phyloP scores from a whole-genome alignment of 108 stramenopile genomes.

The Stephanodiscus minutulus region DNA sequence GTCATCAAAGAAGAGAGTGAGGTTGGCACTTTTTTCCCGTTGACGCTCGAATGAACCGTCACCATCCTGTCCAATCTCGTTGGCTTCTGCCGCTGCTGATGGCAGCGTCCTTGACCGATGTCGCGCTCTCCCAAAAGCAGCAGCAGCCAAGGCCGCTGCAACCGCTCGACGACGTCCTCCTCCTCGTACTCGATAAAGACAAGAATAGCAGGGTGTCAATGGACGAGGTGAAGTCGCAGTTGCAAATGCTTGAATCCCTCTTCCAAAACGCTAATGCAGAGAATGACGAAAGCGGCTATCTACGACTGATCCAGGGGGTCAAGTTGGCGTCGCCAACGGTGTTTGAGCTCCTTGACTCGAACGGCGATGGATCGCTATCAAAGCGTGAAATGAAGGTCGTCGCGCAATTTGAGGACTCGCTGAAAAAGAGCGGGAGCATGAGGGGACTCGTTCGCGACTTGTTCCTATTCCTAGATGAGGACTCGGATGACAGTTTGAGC shows the following conservation, averaged over 20 bases:
- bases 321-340: conserved; percentile 23
- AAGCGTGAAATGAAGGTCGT: conserved; percentile 22
- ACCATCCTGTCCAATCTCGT: too few species aligned
- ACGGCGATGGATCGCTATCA: conserved; percentile 11
- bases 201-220: conserved; percentile 29
- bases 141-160: not conserved
- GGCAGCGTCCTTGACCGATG: not conserved
- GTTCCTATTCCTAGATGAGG: conserved; percentile 16
- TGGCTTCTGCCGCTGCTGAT: conserved; percentile 5
- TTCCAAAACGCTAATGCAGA: conserved; percentile 2
- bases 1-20: too few species aligned
- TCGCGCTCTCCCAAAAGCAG: not conserved
- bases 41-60: too few species aligned
- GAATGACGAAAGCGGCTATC: conserved; percentile 10
- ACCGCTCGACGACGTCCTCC: conserved; percentile 26
- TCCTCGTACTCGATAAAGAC: conserved; percentile 31
- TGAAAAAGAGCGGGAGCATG: conserved; percentile 37
- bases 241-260: conserved; percentile 19
- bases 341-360: conserved; percentile 27
- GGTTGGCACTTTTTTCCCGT: too few species aligned
- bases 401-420: conserved; percentile 29
- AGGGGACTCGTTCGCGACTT: conserved; percentile 29
- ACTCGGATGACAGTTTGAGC: conserved; percentile 33
- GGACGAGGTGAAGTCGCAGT: conserved; percentile 21
- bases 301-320: conserved; percentile 9